Conservation (phyloP, 2,329 filamentous ascomycete species). For the Teratosphaeria viscida region DNA sequence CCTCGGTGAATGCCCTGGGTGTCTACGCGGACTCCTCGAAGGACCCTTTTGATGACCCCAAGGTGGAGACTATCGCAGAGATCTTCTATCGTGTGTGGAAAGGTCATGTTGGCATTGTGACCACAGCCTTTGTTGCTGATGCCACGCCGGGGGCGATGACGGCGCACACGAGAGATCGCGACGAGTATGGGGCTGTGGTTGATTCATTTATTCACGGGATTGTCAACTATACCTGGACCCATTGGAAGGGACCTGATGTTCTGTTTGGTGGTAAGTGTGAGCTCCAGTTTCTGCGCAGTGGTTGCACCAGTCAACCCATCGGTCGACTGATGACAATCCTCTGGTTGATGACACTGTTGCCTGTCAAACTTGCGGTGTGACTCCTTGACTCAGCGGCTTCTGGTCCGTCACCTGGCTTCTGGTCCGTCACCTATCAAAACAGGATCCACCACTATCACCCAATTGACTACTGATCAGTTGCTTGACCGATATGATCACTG, state of each 20-base stretch:
- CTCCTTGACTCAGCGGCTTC: too few relatives aligned
- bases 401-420: too few relatives aligned
- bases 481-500: too few relatives aligned
- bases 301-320: too few relatives aligned
- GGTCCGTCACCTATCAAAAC: too few relatives aligned
- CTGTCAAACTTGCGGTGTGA: too few relatives aligned
- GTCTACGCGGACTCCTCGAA: conserved; percentile 71
- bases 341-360: too few relatives aligned
- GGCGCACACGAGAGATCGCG: conserved; percentile 61
- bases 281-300: neutral
- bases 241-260: conserved; percentile 64
- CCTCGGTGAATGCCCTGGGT: conserved; percentile 69
- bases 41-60: conserved; percentile 69
- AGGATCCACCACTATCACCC: too few relatives aligned
- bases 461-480: too few relatives aligned
- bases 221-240: conserved; percentile 72
- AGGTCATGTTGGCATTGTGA: conserved; percentile 52
- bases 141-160: conserved; percentile 69
- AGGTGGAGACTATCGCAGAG: conserved; percentile 74
- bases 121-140: conserved; percentile 72
- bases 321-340: too few relatives aligned
- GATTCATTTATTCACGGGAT: conserved; percentile 67
- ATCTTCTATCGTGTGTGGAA: conserved; percentile 61
- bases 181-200: conserved; percentile 60
- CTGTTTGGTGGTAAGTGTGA: conserved; percentile 49